Evolutionary conservation across 495 filamentous ascomycete genomes (phyloP).

Genomic region (Xylaria intraflava): DNA sequence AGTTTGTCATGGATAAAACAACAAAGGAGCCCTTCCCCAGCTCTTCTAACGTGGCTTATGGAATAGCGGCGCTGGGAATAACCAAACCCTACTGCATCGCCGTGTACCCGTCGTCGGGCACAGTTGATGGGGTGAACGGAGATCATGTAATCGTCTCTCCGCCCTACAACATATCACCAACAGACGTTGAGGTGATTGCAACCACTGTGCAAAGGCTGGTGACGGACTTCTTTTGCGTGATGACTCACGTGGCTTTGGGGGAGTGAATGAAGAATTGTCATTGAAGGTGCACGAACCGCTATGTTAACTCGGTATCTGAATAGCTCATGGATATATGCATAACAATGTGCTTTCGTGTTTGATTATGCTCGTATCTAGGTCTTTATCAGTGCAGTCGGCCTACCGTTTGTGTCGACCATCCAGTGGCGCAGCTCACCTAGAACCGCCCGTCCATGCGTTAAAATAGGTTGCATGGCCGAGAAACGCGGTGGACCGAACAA

Average conservation of each 20-base stretch:
- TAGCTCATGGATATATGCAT: too few relatives aligned
- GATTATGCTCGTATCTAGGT: too few relatives aligned
- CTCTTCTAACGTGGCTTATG: conserved; percentile 34
- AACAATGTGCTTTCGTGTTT: too few relatives aligned
- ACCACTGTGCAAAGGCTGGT: conserved; percentile 35
- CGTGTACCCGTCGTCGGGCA: conserved; percentile 64
- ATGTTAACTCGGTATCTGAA: too few relatives aligned
- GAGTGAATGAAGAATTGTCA: too few relatives aligned
- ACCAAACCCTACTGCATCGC: conserved; percentile 49
- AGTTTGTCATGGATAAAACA: conserved; percentile 48
- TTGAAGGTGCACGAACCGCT: too few relatives aligned
- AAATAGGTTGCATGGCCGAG: too few relatives aligned
- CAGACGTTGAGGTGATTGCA: conserved; percentile 55
- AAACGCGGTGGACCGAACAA: too few relatives aligned
- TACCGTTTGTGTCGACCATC: too few relatives aligned
- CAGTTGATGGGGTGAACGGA: conserved; percentile 58
- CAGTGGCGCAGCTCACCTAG: too few relatives aligned
- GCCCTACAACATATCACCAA: conserved; percentile 58
- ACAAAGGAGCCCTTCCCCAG: conserved; percentile 43
- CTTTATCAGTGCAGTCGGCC: too few relatives aligned
- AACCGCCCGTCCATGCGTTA: too few relatives aligned
- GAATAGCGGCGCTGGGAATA: conserved; percentile 47
- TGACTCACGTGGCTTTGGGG: not conserved
- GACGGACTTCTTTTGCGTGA: conserved; percentile 22
- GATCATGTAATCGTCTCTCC: conserved; percentile 76